Evolutionary conservation across 2,329 filamentous ascomycete genomes (phyloP).

Genomic region (Colletotrichum somersetense): DNA sequence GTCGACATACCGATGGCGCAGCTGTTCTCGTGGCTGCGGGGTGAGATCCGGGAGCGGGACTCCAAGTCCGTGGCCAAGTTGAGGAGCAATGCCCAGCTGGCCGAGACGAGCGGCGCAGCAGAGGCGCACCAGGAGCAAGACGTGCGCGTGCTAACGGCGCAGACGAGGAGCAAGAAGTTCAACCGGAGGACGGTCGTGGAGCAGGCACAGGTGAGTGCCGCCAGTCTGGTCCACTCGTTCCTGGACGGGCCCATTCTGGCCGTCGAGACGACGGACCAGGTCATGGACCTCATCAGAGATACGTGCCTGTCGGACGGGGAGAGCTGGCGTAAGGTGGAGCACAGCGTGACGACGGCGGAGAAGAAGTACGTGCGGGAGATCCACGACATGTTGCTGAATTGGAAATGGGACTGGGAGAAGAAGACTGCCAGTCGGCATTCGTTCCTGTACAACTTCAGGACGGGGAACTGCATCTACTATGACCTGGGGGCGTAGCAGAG

Average conservation of each 20-base stretch:
- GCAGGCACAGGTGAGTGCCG: constrained; percentile 72
- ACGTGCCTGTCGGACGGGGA: constrained; percentile 85
- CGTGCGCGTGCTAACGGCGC: constrained; percentile 85
- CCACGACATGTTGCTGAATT: constrained; percentile 79
- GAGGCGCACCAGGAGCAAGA: constrained; percentile 70
- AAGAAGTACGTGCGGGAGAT: constrained; percentile 86
- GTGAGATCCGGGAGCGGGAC: constrained; percentile 85
- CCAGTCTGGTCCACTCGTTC: constrained; percentile 77
- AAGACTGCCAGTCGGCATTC: constrained; percentile 74
- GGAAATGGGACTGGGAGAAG: constrained; percentile 68
- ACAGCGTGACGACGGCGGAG: constrained; percentile 81
- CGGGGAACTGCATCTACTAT: constrained; percentile 86
- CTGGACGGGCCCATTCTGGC: constrained; percentile 85
- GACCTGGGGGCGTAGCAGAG: constrained; percentile 69
- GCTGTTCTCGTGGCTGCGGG: constrained; percentile 82
- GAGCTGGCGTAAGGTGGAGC: constrained; percentile 85
- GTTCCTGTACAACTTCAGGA: constrained; percentile 93
- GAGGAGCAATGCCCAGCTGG: constrained; percentile 49
- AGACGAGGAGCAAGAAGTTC: constrained; percentile 90
- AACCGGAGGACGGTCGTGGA: constrained; percentile 90
- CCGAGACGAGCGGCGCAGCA: constrained; percentile 47
- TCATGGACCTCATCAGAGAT: constrained; percentile 80
- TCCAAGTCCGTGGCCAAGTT: constrained; percentile 67
- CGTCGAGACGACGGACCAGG: constrained; percentile 87
- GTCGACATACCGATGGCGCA: constrained; percentile 80